Evolutionary conservation across 345 rosid genomes (phyloP).

Genomic region (Dovyalis caffra): DNA sequence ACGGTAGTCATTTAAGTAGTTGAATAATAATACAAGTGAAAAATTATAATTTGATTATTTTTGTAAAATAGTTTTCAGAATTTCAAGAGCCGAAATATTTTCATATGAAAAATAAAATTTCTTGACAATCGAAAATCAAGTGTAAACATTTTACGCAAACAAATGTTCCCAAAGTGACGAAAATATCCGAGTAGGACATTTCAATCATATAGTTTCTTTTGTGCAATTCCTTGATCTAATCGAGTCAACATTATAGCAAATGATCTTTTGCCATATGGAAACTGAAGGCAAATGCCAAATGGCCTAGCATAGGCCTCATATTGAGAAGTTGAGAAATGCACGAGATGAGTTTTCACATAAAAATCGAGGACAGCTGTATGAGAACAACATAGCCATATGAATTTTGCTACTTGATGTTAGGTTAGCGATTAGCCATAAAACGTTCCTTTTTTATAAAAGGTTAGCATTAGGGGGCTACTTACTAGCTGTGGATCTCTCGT

Average conservation of each 20-base stretch:
- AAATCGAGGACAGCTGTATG: conserved; percentile 15
- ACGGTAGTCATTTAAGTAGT: too few relatives aligned
- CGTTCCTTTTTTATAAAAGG: not conserved
- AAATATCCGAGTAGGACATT: too few relatives aligned
- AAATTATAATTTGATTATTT: too few relatives aligned
- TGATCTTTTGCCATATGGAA: not conserved
- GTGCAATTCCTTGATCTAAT: too few relatives aligned
- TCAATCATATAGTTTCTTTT: too few relatives aligned
- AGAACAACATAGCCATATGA: conserved; percentile 10
- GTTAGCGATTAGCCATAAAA: not conserved
- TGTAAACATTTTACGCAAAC: too few relatives aligned
- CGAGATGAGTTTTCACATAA: not conserved
- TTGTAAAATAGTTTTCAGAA: too few relatives aligned
- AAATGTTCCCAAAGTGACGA: too few relatives aligned
- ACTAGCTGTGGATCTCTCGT: not conserved
- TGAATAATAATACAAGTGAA: too few relatives aligned
- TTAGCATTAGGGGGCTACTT: not conserved
- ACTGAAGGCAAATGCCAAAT: not conserved
- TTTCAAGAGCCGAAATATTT: too few relatives aligned
- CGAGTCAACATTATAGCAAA: not conserved
- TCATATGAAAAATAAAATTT: too few relatives aligned
- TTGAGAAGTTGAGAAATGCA: conserved; percentile 23
- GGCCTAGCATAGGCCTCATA: conserved; percentile 17
- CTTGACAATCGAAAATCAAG: too few relatives aligned
- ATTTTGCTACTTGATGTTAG: conserved; percentile 11